Evolutionary conservation across 2,329 filamentous ascomycete genomes (phyloP), one percentile per base, ranked within the genome.

Genomic region (Colletotrichum siamense): DNA sequence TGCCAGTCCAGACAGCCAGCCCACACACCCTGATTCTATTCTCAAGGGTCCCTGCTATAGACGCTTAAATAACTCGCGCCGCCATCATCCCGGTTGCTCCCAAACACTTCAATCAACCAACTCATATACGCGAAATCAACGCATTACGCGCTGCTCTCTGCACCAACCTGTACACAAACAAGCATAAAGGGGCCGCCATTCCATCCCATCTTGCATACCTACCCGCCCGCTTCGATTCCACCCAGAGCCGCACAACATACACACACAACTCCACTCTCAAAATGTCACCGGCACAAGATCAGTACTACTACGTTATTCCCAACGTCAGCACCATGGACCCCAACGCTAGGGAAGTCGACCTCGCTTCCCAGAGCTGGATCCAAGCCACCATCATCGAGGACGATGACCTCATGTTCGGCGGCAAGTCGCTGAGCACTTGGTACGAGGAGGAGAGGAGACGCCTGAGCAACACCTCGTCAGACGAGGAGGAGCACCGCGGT

Each of bases 361-460:
- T 80, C 75, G 75, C 79, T 71, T 80, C 83, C 57, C 82, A 84
- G 75, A 77, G 83, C 62, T 92, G 90, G 90, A 87, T 90, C 77
- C 86, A 88, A 70, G 87, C 89, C 39, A 92, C 89, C 65, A 85
- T 90, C 76, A 92, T 92, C 79, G 90, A 92, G 72, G 91, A 92
- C 80, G 90, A 92, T 73, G 91, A 92, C 78, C 85, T 92, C 49
- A 91, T 88, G 82, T 92, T 92, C 79, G 90, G 90, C 72, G 91
- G 91, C 79, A 92, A 92, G 87, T 86, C 89, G 52, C 82, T 92
- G 57, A 90, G 90, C 81, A 84, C 87, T 18, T 92, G 90, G 90
- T 91, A 92, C 81, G 91, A 92, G 83, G 91, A 92, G 84, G 89
- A 91, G 77, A 86, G 89, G 57, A 83, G 86, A 66, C 84, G 86